Evolutionary conservation across 148 eudicot genomes (phyloP).

Genomic region (Hydrangea macrophylla): DNA sequence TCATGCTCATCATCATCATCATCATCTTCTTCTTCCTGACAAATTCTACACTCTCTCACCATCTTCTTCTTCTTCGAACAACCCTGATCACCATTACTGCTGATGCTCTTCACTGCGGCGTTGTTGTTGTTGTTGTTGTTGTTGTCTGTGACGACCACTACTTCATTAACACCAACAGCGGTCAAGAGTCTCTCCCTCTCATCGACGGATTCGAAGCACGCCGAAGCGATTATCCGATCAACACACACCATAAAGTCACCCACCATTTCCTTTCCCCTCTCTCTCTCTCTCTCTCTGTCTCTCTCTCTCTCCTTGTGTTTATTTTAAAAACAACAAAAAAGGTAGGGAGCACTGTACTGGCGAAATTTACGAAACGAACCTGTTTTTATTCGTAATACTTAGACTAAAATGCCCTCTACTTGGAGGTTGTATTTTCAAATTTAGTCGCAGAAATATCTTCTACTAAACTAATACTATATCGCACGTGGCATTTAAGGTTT

Average conservation of each 20-base stretch:
- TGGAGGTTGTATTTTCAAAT: background rate
- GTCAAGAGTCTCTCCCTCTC: conserved; percentile 12
- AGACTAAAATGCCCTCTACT: background rate
- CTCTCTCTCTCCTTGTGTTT: no score
- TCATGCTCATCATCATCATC: conserved; percentile 45
- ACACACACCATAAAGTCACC: conserved; percentile 70
- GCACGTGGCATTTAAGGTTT: background rate
- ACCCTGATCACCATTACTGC: conserved; percentile 18
- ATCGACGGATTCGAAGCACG: conserved; percentile 32
- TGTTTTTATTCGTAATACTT: background rate
- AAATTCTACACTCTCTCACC: conserved; percentile 74
- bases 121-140: background rate
- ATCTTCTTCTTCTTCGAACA: conserved; percentile 27
- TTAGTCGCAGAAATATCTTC: background rate
- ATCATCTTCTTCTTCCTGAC: conserved; percentile 78
- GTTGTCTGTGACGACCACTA: background rate
- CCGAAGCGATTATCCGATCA: conserved; percentile 46
- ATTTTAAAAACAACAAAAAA: conserved; percentile 6
- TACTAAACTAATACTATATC: background rate
- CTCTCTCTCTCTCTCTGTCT: conserved; percentile 1
- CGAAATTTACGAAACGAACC: conserved; percentile 16
- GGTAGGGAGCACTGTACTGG: background rate
- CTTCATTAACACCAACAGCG: background rate
- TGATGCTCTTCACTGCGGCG: background rate
- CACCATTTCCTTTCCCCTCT: conserved; percentile 39